Evolutionary conservation across 306 rosid genomes (phyloP).

Genomic region (Cicer cuneatum): DNA sequence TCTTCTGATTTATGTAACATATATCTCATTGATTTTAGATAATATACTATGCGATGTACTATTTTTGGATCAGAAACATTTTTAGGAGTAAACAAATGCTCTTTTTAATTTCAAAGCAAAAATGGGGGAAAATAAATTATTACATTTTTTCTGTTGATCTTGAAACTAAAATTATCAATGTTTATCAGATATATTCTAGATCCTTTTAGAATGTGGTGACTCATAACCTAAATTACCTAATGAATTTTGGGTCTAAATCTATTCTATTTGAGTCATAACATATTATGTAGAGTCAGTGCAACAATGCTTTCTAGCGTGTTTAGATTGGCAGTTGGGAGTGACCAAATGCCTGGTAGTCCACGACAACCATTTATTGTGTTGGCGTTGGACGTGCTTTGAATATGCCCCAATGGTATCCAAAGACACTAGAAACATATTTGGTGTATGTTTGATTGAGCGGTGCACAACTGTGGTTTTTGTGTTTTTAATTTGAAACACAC

Average conservation of each 20-base stretch:
- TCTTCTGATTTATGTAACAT: slow-evolving; percentile 32
- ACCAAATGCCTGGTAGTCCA: background rate
- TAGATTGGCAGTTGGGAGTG: background rate
- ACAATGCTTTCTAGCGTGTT: background rate
- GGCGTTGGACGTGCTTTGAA: background rate
- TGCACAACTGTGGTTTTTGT: no score
- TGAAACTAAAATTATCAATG: slow-evolving; percentile 7
- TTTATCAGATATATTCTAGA: background rate
- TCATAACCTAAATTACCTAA: no score
- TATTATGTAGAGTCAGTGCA: background rate
- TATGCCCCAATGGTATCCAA: background rate
- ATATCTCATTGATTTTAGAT: slow-evolving; percentile 10
- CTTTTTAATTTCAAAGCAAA: slow-evolving; percentile 26
- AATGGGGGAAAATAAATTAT: background rate
- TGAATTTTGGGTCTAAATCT: no score
- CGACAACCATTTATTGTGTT: background rate
- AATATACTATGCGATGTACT: slow-evolving; percentile 4
- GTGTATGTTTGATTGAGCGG: no score
- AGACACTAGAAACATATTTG: background rate
- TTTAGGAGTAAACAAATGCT: slow-evolving; percentile 3
- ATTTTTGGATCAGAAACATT: background rate
- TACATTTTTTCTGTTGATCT: slow-evolving; percentile 10
- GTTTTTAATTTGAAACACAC: no score
- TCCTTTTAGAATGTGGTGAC: no score
- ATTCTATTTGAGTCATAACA: no score